Evolutionary conservation across 208 protist genomes (phyloP).

Genomic region (Leishmania amazonensis): DNA sequence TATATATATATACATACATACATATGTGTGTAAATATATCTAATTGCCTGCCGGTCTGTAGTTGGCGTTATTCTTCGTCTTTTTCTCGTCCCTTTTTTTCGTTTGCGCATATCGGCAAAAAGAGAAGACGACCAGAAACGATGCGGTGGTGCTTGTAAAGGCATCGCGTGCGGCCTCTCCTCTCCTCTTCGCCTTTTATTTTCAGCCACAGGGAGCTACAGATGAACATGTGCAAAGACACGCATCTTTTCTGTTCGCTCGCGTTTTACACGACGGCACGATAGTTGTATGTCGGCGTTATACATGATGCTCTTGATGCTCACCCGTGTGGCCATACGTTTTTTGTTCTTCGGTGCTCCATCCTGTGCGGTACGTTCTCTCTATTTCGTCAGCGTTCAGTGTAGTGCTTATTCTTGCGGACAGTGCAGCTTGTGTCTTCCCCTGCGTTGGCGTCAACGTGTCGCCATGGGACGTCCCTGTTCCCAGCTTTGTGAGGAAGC

Average conservation of each 20-base stretch:
- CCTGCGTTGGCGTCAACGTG: neutral
- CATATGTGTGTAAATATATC: neutral
- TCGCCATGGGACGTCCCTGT: neutral
- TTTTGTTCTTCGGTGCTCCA: neutral
- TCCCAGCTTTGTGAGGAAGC: neutral
- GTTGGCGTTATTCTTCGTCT: neutral
- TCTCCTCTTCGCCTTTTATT: neutral
- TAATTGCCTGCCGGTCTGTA: neutral
- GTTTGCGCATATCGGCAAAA: neutral
- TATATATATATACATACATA: neutral
- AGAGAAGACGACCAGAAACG: neutral
- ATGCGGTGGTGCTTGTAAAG: neutral
- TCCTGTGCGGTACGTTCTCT: neutral
- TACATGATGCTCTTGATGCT: neutral
- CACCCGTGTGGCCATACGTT: neutral
- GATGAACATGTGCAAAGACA: neutral
- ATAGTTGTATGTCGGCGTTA: neutral
- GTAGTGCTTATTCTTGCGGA: neutral
- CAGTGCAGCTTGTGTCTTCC: neutral
- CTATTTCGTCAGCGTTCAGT: neutral
- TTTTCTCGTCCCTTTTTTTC: neutral
- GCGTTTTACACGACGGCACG: neutral
- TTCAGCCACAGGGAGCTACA: neutral
- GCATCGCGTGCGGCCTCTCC: neutral
- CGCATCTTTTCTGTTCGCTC: neutral